Percentiles rank a stretch among this genome's conserved stretches.
Evolutionary conservation across 768 basidiomycete species (phyloP).

Genomic region (Cystobasidium onofrii): DNA sequence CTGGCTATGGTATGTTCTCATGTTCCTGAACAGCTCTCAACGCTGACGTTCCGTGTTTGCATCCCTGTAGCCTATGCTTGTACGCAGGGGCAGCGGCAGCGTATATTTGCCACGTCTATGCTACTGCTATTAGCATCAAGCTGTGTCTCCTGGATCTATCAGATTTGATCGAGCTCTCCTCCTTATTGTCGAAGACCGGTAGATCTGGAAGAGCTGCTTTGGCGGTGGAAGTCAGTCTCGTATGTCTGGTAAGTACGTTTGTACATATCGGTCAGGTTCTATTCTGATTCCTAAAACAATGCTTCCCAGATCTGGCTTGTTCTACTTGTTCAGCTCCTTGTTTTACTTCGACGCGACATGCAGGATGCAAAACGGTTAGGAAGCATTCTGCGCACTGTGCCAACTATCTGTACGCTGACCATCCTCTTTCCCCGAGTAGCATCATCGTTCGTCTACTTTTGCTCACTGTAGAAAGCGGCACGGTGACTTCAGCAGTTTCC

Average conservation of each 20-base stretch:
- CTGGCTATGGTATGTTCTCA: neutral
- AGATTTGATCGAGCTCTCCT: neutral
- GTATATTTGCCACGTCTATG: neutral
- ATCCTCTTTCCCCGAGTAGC: neutral
- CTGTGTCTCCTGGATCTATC: neutral
- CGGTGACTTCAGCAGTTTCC: neutral
- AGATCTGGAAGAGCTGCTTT: neutral
- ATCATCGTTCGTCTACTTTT: neutral
- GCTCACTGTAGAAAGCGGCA: neutral
- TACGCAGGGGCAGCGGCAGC: neutral
- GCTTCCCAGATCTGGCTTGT: neutral
- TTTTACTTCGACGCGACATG: neutral
- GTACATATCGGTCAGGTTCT: neutral
- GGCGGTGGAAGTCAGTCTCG: neutral
- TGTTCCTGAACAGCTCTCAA: too few species aligned
- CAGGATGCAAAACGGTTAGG: neutral
- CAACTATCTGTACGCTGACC: too few species aligned
- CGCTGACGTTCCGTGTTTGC: too few species aligned
- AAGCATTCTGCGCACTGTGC: neutral
- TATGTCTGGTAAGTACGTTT: neutral
- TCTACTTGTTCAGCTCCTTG: neutral
- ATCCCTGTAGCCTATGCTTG: neutral
- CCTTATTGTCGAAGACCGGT: neutral
- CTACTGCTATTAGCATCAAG: neutral
- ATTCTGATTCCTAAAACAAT: neutral